Base-by-base conservation (phyloP, 148 eudicot species). In the Fallopia convolvulus region DNA sequence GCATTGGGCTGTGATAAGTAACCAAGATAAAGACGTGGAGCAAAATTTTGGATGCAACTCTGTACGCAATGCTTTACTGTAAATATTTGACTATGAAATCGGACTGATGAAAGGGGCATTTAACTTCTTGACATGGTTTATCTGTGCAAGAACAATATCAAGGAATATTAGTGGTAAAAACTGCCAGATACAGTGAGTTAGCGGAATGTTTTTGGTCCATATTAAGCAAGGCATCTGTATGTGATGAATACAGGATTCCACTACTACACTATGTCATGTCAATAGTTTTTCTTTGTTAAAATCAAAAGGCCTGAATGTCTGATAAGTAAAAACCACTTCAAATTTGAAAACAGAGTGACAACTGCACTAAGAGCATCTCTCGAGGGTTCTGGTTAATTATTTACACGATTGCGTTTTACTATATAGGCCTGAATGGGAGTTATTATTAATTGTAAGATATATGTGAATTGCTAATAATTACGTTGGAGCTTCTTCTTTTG, bases 1-100 rank as follows among this genome's bases (percentile, higher is more conserved):
- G 72, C 21, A 68, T 68, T 36, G 46, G 20, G 36, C 20, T 21
- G 21, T 68, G 46, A 68, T 68, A 68, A 68, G 72, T 68, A 68
- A 68, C 20, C 39, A 42, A 68, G 72, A 68, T 68, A 14, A 68
- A 36, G 72, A 68, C 15, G 72, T 68, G 41, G 72, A 41, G 72
- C 21, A 68, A 68, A 13, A 3, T 65, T 65, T 65, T 65, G 18
- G 70, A 30, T 32, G 14, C 70, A 32, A 26, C 39, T 65, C 70
- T 41, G 33, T 32, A 32, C 70, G 2, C 70, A 39, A 23, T 36
- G 46, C 44, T 6, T 68, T 36, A 68, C 72, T 68, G 20, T 68
- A 33, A 68, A 15, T 33, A 36, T 68, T 36, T 68, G 44, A 68
- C 2, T 68, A 39, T 68, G 21, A 36, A 68, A 68, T 68, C 46